Conservation (phyloP, 805 yeast species). For the Nakazawaea wyomingensis region DNA sequence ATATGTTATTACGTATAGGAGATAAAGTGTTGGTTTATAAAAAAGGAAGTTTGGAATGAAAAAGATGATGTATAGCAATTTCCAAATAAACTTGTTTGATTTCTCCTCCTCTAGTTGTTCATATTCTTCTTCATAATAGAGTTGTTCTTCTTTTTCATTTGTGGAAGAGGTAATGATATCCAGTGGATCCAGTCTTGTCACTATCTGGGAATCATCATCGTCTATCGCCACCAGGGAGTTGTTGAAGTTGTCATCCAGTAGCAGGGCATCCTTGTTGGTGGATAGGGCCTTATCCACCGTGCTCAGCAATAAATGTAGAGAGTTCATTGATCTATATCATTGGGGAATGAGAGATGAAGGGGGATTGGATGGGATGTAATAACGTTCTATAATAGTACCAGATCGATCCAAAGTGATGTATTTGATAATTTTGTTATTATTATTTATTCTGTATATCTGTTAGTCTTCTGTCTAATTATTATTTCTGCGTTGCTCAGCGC, state of each 20-base stretch:
- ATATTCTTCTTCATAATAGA: slow-evolving; percentile 1
- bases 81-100: slow-evolving; percentile 13
- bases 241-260: neutral
- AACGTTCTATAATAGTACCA: too few relatives aligned
- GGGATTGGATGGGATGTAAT: neutral
- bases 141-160: slow-evolving; percentile 11
- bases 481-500: too few relatives aligned
- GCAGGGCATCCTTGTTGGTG: slow-evolving; percentile 15
- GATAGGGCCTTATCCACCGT: slow-evolving; percentile 26
- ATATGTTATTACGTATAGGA: slow-evolving; percentile 48
- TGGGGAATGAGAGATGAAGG: neutral
- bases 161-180: slow-evolving; percentile 10
- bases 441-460: neutral
- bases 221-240: neutral
- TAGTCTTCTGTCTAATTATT: too few relatives aligned
- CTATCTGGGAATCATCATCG: slow-evolving; percentile 9
- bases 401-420: too few relatives aligned
- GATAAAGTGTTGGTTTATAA: slow-evolving; percentile 43
- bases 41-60: slow-evolving; percentile 47
- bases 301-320: slow-evolving; percentile 26
- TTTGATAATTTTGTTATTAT: neutral
- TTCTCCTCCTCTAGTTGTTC: slow-evolving; percentile 8
- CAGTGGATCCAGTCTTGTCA: slow-evolving; percentile 15
- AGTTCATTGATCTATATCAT: slow-evolving; percentile 21
- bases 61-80: slow-evolving; percentile 27